These are phyloP conservation scores for Apophysomyces ossiformis DNA, from an alignment of 371 early-diverging fungal species.

Conservation along the genomic window DNA sequence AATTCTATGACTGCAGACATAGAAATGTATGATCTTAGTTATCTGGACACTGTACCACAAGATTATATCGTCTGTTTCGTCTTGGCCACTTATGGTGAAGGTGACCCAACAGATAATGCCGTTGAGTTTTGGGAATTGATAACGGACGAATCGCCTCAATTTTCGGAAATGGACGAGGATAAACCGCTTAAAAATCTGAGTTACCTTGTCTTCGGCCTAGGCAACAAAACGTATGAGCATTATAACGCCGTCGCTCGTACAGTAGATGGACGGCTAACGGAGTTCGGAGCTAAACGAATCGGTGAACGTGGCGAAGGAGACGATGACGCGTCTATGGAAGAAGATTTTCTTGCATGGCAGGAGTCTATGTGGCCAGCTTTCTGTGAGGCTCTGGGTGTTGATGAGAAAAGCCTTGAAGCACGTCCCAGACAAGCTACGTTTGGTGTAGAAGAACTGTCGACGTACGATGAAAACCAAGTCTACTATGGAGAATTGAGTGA, in stretches of 20 bases:
- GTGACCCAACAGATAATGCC: slow-evolving; percentile 94
- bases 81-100: slow-evolving; percentile 90
- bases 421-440: slow-evolving; percentile 52
- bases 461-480: slow-evolving; percentile 43
- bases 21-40: slow-evolving; percentile 86
- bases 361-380: slow-evolving; percentile 80
- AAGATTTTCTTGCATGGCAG: slow-evolving; percentile 95
- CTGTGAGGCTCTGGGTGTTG: slow-evolving; percentile 75
- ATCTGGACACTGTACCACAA: slow-evolving; percentile 69
- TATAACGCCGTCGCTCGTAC: slow-evolving; percentile 84
- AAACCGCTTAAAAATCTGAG: slow-evolving; percentile 66
- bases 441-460: slow-evolving; percentile 46
- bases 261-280: slow-evolving; percentile 65
- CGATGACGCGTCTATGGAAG: slow-evolving; percentile 94
- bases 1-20: slow-evolving; percentile 81
- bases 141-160: slow-evolving; percentile 70
- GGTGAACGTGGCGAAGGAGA: slow-evolving; percentile 93
- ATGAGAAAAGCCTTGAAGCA: slow-evolving; percentile 47
- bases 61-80: slow-evolving; percentile 78
- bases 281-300: slow-evolving; percentile 79
- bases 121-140: slow-evolving; percentile 84
- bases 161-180: slow-evolving; percentile 59
- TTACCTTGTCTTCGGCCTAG: slow-evolving; percentile 93
- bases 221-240: slow-evolving; percentile 97
- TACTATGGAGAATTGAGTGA: slow-evolving; percentile 70